A percentile compares a stretch with the other conserved stretches of the same genome.
phyloP scores from a whole-genome alignment of 2,329 filamentous ascomycete genomes.

The Rutstroemia sp. region DNA sequence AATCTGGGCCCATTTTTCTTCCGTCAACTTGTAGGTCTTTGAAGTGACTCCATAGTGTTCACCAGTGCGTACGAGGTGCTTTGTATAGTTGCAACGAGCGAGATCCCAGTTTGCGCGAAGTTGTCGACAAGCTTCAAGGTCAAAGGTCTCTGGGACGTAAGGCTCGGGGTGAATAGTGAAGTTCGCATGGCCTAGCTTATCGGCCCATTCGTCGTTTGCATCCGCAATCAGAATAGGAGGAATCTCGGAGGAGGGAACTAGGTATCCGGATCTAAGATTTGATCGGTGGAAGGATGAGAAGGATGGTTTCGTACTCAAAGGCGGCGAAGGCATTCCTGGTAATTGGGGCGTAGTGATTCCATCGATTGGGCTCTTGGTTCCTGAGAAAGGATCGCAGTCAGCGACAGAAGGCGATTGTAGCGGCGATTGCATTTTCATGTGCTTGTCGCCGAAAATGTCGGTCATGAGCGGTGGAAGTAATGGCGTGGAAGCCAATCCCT shows the following conservation, averaged over 20 bases:
- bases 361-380: slow-evolving; percentile 39
- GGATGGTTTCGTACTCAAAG: slow-evolving; percentile 71
- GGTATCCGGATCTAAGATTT: slow-evolving; percentile 35
- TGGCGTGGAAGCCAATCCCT: slow-evolving; percentile 70
- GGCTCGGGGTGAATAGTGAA: slow-evolving; percentile 81
- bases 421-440: slow-evolving; percentile 64
- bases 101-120: slow-evolving; percentile 75
- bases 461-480: slow-evolving; percentile 76
- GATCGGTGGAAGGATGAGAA: slow-evolving; percentile 60
- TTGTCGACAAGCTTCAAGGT: slow-evolving; percentile 47
- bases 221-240: slow-evolving; percentile 61
- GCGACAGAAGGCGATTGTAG: slow-evolving; percentile 77
- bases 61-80: slow-evolving; percentile 78
- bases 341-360: slow-evolving; percentile 35
- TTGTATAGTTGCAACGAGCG: slow-evolving; percentile 79
- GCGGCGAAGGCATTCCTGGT: slow-evolving; percentile 53
- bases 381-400: slow-evolving; percentile 36
- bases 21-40: slow-evolving; percentile 77
- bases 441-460: slow-evolving; percentile 36
- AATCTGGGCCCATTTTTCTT: slow-evolving; percentile 81
- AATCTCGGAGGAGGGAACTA: slow-evolving; percentile 46
- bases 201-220: slow-evolving; percentile 74
- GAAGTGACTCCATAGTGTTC: slow-evolving; percentile 89
- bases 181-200: slow-evolving; percentile 83
- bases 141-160: slow-evolving; percentile 59